Evolutionary conservation across 805 yeast genomes (phyloP).

Genomic region (Starmerella geochares): DNA sequence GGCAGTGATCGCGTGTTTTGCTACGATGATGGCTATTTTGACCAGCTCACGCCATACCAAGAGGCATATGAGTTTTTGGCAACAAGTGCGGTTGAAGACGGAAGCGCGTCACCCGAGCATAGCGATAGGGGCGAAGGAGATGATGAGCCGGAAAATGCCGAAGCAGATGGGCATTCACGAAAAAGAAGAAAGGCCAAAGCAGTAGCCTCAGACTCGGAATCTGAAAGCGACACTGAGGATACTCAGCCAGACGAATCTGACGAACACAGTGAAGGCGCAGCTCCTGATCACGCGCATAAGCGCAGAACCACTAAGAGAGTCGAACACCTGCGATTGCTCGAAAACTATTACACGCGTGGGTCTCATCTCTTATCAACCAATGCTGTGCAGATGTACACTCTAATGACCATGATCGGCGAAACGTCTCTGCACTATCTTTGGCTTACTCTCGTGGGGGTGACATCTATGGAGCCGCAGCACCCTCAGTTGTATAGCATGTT

Average conservation of each 20-base stretch:
- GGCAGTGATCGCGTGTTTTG: slow-evolving; percentile 68
- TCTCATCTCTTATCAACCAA: slow-evolving; percentile 64
- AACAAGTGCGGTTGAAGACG: slow-evolving; percentile 28
- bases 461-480: slow-evolving; percentile 62
- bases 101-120: slow-evolving; percentile 13
- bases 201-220: slow-evolving; percentile 16
- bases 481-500: slow-evolving; percentile 62
- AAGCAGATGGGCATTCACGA: neutral
- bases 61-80: slow-evolving; percentile 46
- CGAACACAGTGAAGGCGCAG: slow-evolving; percentile 6
- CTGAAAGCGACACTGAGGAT: slow-evolving; percentile 18
- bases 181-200: slow-evolving; percentile 12
- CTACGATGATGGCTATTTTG: slow-evolving; percentile 76
- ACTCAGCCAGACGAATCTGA: slow-evolving; percentile 21
- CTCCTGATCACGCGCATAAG: slow-evolving; percentile 7
- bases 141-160: too few relatives aligned
- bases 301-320: slow-evolving; percentile 18
- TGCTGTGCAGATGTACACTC: slow-evolving; percentile 68
- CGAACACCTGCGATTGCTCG: slow-evolving; percentile 42
- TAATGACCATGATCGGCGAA: slow-evolving; percentile 74
- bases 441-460: slow-evolving; percentile 81
- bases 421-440: slow-evolving; percentile 60
- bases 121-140: too few relatives aligned
- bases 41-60: slow-evolving; percentile 46
- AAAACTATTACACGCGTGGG: slow-evolving; percentile 75